Evolutionary conservation across 1,284 basidiomycete genomes (phyloP).

Genomic region (Erythrobasidium hasegawianum): DNA sequence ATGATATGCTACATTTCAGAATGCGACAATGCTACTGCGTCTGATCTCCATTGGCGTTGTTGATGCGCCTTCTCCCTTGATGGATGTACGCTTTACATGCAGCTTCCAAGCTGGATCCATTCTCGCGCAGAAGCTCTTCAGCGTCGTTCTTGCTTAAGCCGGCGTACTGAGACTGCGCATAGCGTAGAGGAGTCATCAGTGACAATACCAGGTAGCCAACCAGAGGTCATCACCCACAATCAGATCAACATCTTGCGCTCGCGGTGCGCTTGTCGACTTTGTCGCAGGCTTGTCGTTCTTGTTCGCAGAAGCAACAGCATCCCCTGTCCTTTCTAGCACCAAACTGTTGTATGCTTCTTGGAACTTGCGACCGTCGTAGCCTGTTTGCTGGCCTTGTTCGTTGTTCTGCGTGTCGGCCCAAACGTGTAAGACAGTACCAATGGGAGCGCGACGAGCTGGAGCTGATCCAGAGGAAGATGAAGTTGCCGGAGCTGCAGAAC

Average conservation of each 20-base stretch:
- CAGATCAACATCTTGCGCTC: too few species aligned
- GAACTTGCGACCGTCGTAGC: not conserved
- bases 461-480: not conserved
- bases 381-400: not conserved
- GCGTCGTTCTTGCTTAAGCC: not conserved
- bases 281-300: not conserved
- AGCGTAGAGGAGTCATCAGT: too few species aligned
- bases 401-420: not conserved
- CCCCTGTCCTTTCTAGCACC: not conserved
- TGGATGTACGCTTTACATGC: slow-evolving; percentile 4
- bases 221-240: too few species aligned
- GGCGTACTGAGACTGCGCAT: not conserved
- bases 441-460: not conserved
- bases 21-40: too few species aligned
- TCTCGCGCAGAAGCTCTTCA: not conserved
- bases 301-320: not conserved
- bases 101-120: not conserved
- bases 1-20: too few species aligned
- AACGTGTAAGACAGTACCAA: not conserved
- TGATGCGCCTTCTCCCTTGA: not conserved
- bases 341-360: not conserved
- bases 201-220: too few species aligned
- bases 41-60: not conserved
- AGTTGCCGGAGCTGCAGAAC: not conserved
- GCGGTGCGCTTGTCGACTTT: not conserved